Base-by-base conservation (phyloP, 78 protist species). In the Dictyostelium firmibasis region DNA sequence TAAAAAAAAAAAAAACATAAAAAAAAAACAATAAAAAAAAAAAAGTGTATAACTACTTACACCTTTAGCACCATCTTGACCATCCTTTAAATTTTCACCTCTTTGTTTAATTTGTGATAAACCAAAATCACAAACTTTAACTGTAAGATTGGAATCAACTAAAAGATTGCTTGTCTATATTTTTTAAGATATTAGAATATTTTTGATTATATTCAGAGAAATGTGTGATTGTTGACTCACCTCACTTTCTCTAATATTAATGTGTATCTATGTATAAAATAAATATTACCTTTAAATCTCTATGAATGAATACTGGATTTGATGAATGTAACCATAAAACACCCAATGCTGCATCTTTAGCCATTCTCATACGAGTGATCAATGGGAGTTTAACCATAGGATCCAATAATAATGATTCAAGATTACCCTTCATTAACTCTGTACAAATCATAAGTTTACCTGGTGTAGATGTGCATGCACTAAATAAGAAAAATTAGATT, bases 71-170 rank as follows among this genome's bases (percentile, higher is more conserved):
- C 96, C 96, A 47, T 95, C 93, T 74, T 75, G 83, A 27, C 97
- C 92, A 89, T 96, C 97, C 27, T 86, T 91, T 27, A 96, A 64
- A 77, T 86, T 86, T 33, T 85, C 94, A 47, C 95, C 97, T 76
- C 94, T 83, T 81, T 92, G 92, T 47, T 89, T 96, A 50, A 96
- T 89, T 70, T 96, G 97, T 31, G 96, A 92, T 29, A 96, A 36
- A 78, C 97, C 97, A 87, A 96, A 96, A 47, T 96, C 97, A 69
- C 97, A 96, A 53, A 96, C 97, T 85, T 89, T 96, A 47, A 91
- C 83, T 33, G 94, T 89, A 57, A 96, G 44, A 67, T 92, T 86
- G 20, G 84, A 13, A 67, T 96, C 97, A 36, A 96, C 96, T 50
- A 96, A 83, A 25, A 96, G 89, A 81, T 96, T 96, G 14, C 72